Conservation (phyloP, 2,329 filamentous ascomycete species). For the Ilyonectria sp. region DNA sequence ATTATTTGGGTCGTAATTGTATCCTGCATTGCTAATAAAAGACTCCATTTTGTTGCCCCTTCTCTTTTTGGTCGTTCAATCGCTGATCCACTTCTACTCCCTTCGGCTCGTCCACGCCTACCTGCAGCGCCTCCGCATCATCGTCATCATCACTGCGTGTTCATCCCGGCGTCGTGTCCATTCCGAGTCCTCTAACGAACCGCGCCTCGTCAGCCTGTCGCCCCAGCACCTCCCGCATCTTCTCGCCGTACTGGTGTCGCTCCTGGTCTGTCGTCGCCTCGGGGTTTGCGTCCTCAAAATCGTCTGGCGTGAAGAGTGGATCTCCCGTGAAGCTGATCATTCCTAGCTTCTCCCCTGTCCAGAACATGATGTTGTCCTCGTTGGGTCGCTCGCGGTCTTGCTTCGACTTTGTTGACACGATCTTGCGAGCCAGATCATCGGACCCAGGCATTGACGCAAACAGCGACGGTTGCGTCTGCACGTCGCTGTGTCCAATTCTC, state of each 20-base stretch:
- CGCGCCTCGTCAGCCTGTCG: constrained; percentile 84
- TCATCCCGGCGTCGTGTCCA: constrained; percentile 25
- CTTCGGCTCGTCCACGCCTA: constrained; percentile 14
- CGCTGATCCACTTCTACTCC: constrained; percentile 2
- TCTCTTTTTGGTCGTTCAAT: constrained; percentile 4
- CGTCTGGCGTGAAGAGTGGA: constrained; percentile 64
- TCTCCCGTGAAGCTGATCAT: constrained; percentile 75
- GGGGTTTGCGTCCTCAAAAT: constrained; percentile 66
- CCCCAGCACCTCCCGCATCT: constrained; percentile 82
- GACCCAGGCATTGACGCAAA: constrained; percentile 68
- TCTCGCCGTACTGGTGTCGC: constrained; percentile 74
- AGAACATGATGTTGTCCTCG: constrained; percentile 82
- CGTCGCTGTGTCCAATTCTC: constrained; percentile 70
- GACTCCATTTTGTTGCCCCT: constrained; percentile 4
- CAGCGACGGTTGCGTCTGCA: constrained; percentile 61
- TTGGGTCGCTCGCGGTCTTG: constrained; percentile 56
- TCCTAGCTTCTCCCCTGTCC: constrained; percentile 90
- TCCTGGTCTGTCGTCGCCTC: constrained; percentile 65
- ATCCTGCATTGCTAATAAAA: constrained; percentile 11
- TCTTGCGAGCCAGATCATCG: constrained; percentile 85
- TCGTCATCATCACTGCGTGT: constrained; percentile 1
- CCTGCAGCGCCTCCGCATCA: constrained; percentile 25
- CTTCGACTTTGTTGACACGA: constrained; percentile 73
- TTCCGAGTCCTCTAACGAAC: constrained; percentile 77
- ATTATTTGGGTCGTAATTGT: constrained; percentile 6